Evolutionary conservation across 116 monocot species (phyloP).

Genomic region (Zostera marina): DNA sequence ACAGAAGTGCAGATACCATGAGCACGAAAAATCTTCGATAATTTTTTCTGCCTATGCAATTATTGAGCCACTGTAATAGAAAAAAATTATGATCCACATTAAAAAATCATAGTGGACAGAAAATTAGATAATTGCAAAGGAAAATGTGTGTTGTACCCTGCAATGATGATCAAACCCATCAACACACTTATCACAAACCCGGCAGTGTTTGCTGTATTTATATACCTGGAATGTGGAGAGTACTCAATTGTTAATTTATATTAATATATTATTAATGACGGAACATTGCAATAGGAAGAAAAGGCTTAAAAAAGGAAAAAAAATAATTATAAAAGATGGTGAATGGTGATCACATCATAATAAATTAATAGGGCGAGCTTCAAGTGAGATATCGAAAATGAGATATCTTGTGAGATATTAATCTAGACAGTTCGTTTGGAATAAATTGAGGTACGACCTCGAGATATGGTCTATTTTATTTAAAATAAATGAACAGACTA

Average conservation of each 20-base stretch:
- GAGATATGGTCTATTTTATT: too few species aligned
- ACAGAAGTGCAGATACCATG: constrained; percentile 73
- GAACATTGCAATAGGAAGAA: too few species aligned
- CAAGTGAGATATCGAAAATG: too few species aligned
- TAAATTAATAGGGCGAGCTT: too few species aligned
- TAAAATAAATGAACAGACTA: too few species aligned
- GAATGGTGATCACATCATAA: too few species aligned
- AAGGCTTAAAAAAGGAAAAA: too few species aligned
- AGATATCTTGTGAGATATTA: too few species aligned
- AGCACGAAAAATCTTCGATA: constrained; percentile 72
- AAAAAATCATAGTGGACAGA: neutral
- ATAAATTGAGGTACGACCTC: too few species aligned
- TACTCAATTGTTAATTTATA: neutral
- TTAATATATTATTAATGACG: too few species aligned
- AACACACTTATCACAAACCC: constrained; percentile 42
- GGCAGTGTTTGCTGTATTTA: constrained; percentile 39
- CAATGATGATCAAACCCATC: constrained; percentile 52
- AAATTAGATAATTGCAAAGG: neutral
- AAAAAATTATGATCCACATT: neutral
- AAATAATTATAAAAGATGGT: too few species aligned
- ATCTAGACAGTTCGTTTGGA: too few species aligned
- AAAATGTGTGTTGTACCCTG: constrained; percentile 13
- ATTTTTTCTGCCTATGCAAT: constrained; percentile 88
- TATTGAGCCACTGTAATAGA: constrained; percentile 83
- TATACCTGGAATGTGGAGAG: constrained; percentile 21